phyloP scores from a whole-genome alignment of 495 filamentous ascomycete genomes.

The Podospora didyma region DNA sequence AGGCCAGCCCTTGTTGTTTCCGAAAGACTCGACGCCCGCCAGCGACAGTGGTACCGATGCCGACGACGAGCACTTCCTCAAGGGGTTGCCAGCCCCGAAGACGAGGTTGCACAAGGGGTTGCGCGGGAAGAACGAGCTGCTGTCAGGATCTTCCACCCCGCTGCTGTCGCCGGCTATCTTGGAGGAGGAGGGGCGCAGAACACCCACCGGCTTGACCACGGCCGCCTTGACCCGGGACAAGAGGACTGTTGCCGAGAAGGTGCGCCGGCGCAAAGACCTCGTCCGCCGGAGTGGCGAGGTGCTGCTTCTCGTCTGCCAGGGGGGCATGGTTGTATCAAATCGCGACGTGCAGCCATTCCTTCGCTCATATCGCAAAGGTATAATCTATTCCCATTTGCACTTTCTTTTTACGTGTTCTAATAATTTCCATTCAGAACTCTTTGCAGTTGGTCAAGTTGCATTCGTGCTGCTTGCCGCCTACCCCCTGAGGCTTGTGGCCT shows the following conservation, averaged over 20 bases:
- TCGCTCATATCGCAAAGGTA: conserved; percentile 33
- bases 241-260: conserved; percentile 27
- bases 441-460: conserved; percentile 15
- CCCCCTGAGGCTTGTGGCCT: conserved; percentile 40
- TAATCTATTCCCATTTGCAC: neutral
- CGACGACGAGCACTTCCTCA: conserved; percentile 80
- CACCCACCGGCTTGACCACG: conserved; percentile 12
- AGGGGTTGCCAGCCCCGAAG: conserved; percentile 74
- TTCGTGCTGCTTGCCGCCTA: conserved; percentile 35
- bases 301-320: conserved; percentile 41
- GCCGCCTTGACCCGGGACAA: conserved; percentile 23
- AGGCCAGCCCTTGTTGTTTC: conserved; percentile 20
- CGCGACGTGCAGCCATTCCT: conserved; percentile 30
- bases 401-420: conserved; percentile 6
- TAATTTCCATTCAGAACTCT: conserved; percentile 26
- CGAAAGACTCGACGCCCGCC: conserved; percentile 49
- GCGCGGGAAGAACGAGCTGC: conserved; percentile 44
- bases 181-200: conserved; percentile 47
- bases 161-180: conserved; percentile 55
- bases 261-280: conserved; percentile 41
- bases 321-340: conserved; percentile 28
- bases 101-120: conserved; percentile 70
- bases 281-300: conserved; percentile 41
- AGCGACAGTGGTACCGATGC: conserved; percentile 91
- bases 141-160: conserved; percentile 52